phyloP scores from a whole-genome alignment of 345 rosid species.

The Corymbia maculata region DNA sequence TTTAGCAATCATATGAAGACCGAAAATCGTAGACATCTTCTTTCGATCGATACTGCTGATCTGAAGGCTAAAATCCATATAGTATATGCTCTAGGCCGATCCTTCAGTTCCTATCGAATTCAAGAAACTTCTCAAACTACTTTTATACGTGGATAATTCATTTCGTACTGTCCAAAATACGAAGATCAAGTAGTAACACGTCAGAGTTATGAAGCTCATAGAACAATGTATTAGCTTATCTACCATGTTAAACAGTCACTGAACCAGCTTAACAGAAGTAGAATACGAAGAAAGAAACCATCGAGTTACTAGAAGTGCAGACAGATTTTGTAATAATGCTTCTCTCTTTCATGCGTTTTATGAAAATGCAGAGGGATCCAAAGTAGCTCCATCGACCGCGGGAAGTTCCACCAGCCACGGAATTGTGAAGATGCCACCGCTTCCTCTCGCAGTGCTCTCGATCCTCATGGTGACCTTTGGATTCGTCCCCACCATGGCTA shows the following conservation, averaged over 20 bases:
- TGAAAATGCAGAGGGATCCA: conserved; percentile 1
- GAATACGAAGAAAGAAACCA: not conserved
- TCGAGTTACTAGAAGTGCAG: not conserved
- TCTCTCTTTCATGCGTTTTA: not conserved
- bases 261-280: not conserved
- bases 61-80: not conserved
- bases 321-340: not conserved
- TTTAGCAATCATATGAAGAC: not conserved
- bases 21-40: not conserved
- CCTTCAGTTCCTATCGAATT: not conserved
- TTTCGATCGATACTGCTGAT: not conserved
- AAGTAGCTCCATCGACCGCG: not conserved
- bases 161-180: not conserved
- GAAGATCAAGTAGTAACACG: not conserved
- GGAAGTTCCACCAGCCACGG: not conserved
- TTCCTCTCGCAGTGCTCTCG: conserved; percentile 8
- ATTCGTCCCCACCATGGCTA: not conserved
- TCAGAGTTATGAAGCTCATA: not conserved
- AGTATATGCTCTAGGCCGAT: not conserved
- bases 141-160: not conserved
- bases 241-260: not conserved
- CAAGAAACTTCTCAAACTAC: not conserved
- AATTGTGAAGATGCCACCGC: not conserved
- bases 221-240: not conserved
- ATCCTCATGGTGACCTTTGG: conserved; percentile 7